Base-by-base conservation (phyloP, 306 rosid genomes). In the Cicer pinnatifidum region DNA sequence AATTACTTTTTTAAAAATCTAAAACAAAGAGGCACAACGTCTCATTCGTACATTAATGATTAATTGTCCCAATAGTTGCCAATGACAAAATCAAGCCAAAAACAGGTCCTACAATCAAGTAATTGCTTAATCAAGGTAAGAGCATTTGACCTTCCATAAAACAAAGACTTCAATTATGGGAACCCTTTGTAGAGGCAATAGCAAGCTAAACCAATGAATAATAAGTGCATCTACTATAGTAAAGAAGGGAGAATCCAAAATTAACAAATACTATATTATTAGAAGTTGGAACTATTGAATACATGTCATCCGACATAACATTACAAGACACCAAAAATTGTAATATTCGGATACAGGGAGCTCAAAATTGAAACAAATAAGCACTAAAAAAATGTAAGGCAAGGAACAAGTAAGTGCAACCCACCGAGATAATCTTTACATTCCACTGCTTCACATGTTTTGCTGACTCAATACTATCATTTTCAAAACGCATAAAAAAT, bases 401-500 rank as follows among this genome's bases (percentile, higher is more conserved):
- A 47, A 5, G 6, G 9, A 37, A 46, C n/a, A 20, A 76, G 23
- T 20, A 20, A 20, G 1, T 20, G 64, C 28, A 15, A 62, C 91
- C 62, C 52, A 91, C 99, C 82, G 99, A 95, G 69, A 95, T 88
- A 23, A 95, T 91, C 90, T 90, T 95, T 37, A 95, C 99, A 83
- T 95, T 91, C 99, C 99, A 95, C 86, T 95, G 97, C 90, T 91
- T 95, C 73, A 91, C 99, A 81, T 33, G 87, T 85, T 87, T 95
- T 0, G 93, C 95, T 0, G 97, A 95, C 80, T 95, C 99, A 79
- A 95, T 63, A 74, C 99, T 95, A 74, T 95, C 99, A 78, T 95
- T 85, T 77, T 84, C 87, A 56, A 84, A 84, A 35, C 87, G 85
- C 0, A 16, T 16, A 16, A 16, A 16, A 16, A 16, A 16, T 16